These are phyloP conservation scores for Auriscalpium microsporum DNA, from an alignment of 768 basidiomycete species.

Conservation along the genomic window DNA sequence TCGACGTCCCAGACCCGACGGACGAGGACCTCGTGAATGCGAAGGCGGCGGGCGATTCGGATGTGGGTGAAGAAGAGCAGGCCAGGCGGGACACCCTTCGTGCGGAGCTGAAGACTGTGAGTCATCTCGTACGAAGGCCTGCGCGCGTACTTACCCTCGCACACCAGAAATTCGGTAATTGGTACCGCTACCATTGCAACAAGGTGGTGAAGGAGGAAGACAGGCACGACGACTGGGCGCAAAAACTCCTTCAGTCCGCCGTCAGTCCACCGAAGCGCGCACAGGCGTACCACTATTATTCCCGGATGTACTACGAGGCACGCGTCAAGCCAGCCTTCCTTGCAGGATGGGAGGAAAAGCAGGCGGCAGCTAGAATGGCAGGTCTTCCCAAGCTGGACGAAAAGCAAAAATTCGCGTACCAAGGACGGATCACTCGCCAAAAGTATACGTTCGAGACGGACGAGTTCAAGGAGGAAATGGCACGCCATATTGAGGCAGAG, in stretches of 20 bases:
- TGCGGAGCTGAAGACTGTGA: background rate
- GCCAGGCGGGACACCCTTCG: background rate
- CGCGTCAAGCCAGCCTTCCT: background rate
- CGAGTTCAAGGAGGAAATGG: background rate
- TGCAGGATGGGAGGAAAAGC: background rate
- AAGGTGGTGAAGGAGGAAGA: background rate
- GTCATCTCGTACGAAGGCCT: background rate
- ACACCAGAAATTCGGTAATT: background rate
- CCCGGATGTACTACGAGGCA: background rate
- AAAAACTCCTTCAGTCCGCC: background rate
- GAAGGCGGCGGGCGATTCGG: background rate
- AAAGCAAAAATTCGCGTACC: no score
- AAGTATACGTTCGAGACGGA: background rate
- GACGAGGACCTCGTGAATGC: background rate
- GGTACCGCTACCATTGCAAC: background rate
- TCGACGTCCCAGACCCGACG: background rate
- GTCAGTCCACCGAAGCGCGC: background rate
- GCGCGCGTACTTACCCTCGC: background rate
- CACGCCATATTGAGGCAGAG: background rate
- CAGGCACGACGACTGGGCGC: background rate
- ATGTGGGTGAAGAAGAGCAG: background rate
- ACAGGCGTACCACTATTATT: background rate
- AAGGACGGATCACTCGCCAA: background rate
- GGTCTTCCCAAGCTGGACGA: background rate
- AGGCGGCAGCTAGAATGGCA: background rate